These are phyloP conservation scores for Wickerhamomyces silvicola DNA, from an alignment of 805 yeast genomes.

Conservation along the genomic window DNA sequence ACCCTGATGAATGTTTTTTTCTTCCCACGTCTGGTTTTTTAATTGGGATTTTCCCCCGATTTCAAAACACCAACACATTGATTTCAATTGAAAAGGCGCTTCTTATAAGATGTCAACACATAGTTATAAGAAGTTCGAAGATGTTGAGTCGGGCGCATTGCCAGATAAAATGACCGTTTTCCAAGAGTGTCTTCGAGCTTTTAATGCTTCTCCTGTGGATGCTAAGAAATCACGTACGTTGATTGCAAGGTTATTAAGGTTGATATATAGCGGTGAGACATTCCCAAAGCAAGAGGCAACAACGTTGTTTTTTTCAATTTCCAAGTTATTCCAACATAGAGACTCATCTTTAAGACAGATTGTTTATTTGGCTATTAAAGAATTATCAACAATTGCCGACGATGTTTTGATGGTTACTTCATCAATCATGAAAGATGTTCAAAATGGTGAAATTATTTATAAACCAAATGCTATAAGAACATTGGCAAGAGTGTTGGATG, in stretches of 20 bases:
- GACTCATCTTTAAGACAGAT: conserved; percentile 84
- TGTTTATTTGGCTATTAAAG: conserved; percentile 92
- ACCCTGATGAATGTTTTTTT: no score
- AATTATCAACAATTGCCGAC: conserved; percentile 74
- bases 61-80: background rate
- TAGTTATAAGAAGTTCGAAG: conserved; percentile 80
- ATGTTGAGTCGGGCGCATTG: conserved; percentile 53
- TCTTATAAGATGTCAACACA: conserved; percentile 63
- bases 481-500: conserved; percentile 82
- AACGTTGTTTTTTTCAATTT: conserved; percentile 84
- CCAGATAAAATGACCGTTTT: conserved; percentile 97
- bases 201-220: conserved; percentile 85
- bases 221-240: conserved; percentile 81
- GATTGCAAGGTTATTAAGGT: conserved; percentile 75
- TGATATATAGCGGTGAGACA: conserved; percentile 78
- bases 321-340: conserved; percentile 90
- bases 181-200: conserved; percentile 89
- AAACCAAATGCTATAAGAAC: conserved; percentile 96
- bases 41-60: no score
- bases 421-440: conserved; percentile 96
- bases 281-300: conserved; percentile 91
- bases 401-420: conserved; percentile 97
- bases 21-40: no score
- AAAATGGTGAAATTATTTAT: conserved; percentile 76
- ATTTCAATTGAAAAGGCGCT: background rate